A percentile compares a stretch with the other conserved stretches of the same genome.
Evolutionary conservation across 2,329 filamentous ascomycete species (phyloP).

Genomic region (Calonectria hawksworthii): DNA sequence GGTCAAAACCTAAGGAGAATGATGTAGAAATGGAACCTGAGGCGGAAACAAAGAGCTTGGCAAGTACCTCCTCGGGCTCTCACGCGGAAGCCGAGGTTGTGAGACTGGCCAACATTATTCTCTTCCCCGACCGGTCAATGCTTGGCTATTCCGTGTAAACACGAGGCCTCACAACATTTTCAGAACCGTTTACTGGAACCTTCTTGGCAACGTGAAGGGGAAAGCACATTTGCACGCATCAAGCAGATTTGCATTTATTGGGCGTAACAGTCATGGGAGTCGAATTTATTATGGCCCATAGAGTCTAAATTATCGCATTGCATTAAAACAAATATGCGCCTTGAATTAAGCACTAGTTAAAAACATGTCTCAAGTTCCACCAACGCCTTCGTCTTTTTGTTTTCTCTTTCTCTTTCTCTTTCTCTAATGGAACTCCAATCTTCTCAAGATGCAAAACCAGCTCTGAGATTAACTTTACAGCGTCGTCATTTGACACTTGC

Average conservation of each 20-base stretch:
- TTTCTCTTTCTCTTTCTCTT: not conserved
- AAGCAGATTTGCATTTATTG: not conserved
- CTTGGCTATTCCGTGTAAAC: slow-evolving; percentile 47
- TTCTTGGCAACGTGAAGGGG: not conserved
- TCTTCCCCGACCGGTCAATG: slow-evolving; percentile 66
- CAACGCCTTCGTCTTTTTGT: slow-evolving; percentile 9
- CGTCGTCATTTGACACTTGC: slow-evolving; percentile 44
- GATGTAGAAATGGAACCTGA: slow-evolving; percentile 46
- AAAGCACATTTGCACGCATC: not conserved
- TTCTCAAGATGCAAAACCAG: slow-evolving; percentile 41
- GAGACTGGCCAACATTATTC: slow-evolving; percentile 68
- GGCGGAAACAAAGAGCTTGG: slow-evolving; percentile 42
- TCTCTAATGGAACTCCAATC: slow-evolving; percentile 12
- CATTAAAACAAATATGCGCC: slow-evolving; percentile 8
- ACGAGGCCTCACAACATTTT: not conserved
- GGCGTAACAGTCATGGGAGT: not conserved
- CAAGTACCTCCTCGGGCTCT: slow-evolving; percentile 45
- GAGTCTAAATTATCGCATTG: slow-evolving; percentile 9
- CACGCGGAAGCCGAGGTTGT: slow-evolving; percentile 66
- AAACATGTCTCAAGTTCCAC: not conserved
- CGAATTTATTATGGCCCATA: not conserved
- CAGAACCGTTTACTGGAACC: not conserved
- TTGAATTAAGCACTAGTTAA: not conserved
- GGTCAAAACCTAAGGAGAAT: slow-evolving; percentile 40
- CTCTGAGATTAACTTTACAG: slow-evolving; percentile 41